These are phyloP conservation scores for Acanthamoeba royreba DNA, from an alignment of 208 protist genomes.

Conservation along the genomic window DNA sequence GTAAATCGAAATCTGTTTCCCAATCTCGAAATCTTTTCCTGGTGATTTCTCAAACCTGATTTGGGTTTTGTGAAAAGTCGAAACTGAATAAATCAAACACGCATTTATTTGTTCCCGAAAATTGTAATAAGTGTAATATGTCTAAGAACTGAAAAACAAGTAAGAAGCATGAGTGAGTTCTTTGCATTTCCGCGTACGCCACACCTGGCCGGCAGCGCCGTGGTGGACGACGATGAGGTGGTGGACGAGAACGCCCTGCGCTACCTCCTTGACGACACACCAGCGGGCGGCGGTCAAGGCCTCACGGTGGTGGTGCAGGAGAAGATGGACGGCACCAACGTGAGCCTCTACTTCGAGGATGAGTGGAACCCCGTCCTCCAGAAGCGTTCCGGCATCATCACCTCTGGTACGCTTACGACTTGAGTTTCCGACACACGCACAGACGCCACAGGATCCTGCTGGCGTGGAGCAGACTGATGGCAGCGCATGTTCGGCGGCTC, in stretches of 20 bases:
- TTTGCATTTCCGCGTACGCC: not conserved
- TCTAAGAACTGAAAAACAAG: not conserved
- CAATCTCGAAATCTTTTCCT: not conserved
- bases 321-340: slow-evolving; percentile 46
- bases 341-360: slow-evolving; percentile 38
- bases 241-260: not conserved
- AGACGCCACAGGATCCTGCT: too few species aligned
- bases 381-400: slow-evolving; percentile 33
- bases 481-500: too few species aligned
- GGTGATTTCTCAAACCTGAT: not conserved
- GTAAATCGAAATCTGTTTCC: too few species aligned
- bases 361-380: slow-evolving; percentile 21
- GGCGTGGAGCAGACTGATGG: too few species aligned
- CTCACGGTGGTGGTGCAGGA: slow-evolving; percentile 27
- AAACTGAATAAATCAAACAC: too few species aligned
- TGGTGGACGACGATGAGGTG: slow-evolving; percentile 21
- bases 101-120: too few species aligned
- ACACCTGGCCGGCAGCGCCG: not conserved
- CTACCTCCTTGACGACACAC: not conserved
- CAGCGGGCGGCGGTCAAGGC: not conserved
- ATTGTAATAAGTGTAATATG: too few species aligned
- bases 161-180: not conserved
- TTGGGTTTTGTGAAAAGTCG: too few species aligned
- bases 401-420: not conserved
- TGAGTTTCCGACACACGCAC: too few species aligned